Percentiles rank a stretch among this genome's conserved stretches.
These are phyloP conservation scores for Penicillium oxalicum DNA, from an alignment of 2,329 filamentous ascomycete species.

Conservation along the genomic window DNA sequence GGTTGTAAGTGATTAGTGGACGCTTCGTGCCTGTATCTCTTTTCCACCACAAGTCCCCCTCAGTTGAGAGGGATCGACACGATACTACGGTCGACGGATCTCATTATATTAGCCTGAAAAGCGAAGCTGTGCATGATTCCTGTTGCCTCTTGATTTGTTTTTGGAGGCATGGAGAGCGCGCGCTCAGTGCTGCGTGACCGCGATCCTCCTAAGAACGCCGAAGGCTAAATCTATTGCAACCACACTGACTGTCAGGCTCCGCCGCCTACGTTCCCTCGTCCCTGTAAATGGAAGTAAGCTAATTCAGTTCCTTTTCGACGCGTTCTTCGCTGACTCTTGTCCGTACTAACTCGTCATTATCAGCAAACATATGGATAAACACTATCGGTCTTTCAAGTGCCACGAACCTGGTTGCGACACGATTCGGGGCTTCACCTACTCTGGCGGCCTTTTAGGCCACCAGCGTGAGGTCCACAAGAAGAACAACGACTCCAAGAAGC, in stretches of 20 bases:
- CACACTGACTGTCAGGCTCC: background rate
- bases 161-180: no score
- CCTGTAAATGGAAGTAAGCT: background rate
- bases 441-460: background rate
- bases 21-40: no score
- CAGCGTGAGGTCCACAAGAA: slow-evolving; percentile 1
- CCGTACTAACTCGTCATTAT: background rate
- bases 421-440: background rate
- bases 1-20: no score
- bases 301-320: background rate
- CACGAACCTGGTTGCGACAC: background rate
- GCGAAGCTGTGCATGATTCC: no score
- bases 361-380: slow-evolving; percentile 2
- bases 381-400: background rate
- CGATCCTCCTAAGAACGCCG: background rate
- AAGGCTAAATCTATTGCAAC: background rate
- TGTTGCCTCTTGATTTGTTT: no score
- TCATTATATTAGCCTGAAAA: no score
- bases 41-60: no score
- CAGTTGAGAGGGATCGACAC: no score
- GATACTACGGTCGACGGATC: no score
- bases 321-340: background rate
- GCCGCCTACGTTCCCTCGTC: background rate
- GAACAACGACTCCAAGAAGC: background rate
- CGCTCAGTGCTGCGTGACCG: background rate